phyloP scores from a whole-genome alignment of 257 asterid genomes.

The Fraxinus quadrangulata region DNA sequence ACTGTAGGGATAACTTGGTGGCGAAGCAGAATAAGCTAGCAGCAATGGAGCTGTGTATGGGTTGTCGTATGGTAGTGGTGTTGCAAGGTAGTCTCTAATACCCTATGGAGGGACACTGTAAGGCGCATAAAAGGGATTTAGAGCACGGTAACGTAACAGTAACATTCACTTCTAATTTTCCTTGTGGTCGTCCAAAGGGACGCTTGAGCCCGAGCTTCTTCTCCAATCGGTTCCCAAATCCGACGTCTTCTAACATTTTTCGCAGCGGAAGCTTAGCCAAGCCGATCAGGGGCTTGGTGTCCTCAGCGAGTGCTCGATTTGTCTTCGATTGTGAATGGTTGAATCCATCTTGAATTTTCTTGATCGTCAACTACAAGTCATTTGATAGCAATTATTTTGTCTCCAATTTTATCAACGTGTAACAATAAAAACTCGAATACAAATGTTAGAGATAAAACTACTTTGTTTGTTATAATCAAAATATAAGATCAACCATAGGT shows the following conservation, averaged over 20 bases:
- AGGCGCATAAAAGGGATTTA: constrained; percentile 58
- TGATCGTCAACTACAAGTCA: too few relatives aligned
- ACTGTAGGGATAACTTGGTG: constrained; percentile 34
- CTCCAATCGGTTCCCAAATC: constrained; percentile 43
- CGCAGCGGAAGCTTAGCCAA: constrained; percentile 62
- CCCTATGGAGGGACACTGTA: constrained; percentile 64
- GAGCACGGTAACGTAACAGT: constrained; percentile 54
- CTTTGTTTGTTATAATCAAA: too few relatives aligned
- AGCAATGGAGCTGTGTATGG: constrained; percentile 50
- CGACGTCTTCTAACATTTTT: constrained; percentile 59
- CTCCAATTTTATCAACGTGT: too few relatives aligned
- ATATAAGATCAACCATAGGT: too few relatives aligned
- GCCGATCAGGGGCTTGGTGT: constrained; percentile 82
- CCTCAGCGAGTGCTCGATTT: constrained; percentile 32
- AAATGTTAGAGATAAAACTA: too few relatives aligned
- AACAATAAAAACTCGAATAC: too few relatives aligned
- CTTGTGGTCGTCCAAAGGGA: constrained; percentile 93
- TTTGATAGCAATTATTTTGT: too few relatives aligned
- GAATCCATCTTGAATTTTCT: too few relatives aligned
- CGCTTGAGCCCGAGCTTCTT: constrained; percentile 61
- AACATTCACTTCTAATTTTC: constrained; percentile 55
- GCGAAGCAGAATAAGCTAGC: constrained; percentile 39
- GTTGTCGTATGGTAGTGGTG: constrained; percentile 43
- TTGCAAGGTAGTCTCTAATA: constrained; percentile 41
- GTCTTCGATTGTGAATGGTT: too few relatives aligned